Percentiles rank a stretch among this genome's conserved stretches.
These are phyloP conservation scores for Trichocomaceae sp. DNA, from an alignment of 2,329 filamentous ascomycete species.

Conservation along the genomic window DNA sequence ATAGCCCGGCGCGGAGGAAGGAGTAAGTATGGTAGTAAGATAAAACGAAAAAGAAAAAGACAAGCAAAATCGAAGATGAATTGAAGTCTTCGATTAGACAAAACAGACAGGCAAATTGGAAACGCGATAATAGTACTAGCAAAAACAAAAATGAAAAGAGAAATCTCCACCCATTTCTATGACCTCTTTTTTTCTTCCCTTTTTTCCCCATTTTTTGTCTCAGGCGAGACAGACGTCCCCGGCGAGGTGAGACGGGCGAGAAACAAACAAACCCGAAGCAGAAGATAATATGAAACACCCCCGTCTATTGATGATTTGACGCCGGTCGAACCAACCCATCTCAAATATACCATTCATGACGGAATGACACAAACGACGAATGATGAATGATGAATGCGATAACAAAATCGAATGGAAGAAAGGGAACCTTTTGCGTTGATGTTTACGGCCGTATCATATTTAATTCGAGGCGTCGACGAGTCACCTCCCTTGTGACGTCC, in stretches of 20 bases:
- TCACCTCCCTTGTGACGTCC: neutral
- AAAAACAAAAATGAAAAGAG: neutral
- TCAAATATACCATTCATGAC: slow-evolving; percentile 29
- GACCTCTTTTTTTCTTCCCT: slow-evolving; percentile 1
- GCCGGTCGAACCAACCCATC: slow-evolving; percentile 32
- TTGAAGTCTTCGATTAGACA: neutral
- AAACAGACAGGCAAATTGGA: too few relatives aligned
- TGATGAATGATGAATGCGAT: slow-evolving; percentile 19
- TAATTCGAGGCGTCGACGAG: slow-evolving; percentile 14
- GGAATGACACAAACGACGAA: neutral
- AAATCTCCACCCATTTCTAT: neutral
- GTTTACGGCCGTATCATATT: slow-evolving; percentile 25
- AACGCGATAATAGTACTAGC: too few relatives aligned
- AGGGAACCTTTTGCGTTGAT: slow-evolving; percentile 8
- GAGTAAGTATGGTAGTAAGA: too few relatives aligned
- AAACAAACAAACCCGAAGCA: slow-evolving; percentile 10
- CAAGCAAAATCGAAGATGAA: neutral
- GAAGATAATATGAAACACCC: slow-evolving; percentile 29
- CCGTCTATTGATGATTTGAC: slow-evolving; percentile 37
- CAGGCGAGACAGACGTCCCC: neutral
- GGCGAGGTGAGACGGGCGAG: neutral
- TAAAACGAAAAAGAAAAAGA: too few relatives aligned
- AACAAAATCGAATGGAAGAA: slow-evolving; percentile 19
- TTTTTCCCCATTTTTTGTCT: neutral
- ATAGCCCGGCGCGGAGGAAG: neutral